Conservation (phyloP, 2,329 filamentous ascomycete genomes). For the Chaetomiaceae sp. region DNA sequence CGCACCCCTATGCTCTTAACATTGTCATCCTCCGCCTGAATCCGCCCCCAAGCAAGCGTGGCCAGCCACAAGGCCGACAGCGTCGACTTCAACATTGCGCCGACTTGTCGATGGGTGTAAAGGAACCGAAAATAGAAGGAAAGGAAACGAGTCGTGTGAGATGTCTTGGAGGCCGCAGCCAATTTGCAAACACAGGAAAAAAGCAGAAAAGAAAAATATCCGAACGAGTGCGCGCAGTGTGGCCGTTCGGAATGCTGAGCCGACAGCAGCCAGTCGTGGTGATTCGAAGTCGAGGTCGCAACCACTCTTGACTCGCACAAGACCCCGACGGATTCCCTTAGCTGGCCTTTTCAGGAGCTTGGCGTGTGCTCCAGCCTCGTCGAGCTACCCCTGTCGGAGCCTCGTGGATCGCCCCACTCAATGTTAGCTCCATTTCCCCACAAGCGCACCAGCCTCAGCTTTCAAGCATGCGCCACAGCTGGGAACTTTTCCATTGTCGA, state of each 20-base stretch:
- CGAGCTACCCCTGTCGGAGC: slow-evolving; percentile 20
- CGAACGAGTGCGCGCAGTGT: slow-evolving; percentile 16
- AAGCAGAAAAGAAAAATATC: slow-evolving; percentile 9
- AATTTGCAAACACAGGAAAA: slow-evolving; percentile 8
- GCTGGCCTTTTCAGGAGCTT: slow-evolving; percentile 19
- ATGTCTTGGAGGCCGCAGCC: neutral
- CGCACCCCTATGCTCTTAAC: slow-evolving; percentile 51
- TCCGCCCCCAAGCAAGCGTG: slow-evolving; percentile 46
- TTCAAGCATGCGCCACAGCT: slow-evolving; percentile 16
- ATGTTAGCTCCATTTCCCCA: neutral
- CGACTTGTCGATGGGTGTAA: slow-evolving; percentile 5
- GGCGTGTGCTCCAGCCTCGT: slow-evolving; percentile 5
- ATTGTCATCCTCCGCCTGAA: slow-evolving; percentile 43
- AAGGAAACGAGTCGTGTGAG: neutral
- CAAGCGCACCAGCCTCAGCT: slow-evolving; percentile 8
- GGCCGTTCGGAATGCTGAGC: slow-evolving; percentile 14
- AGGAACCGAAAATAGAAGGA: slow-evolving; percentile 6
- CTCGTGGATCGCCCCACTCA: neutral
- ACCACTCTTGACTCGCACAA: neutral
- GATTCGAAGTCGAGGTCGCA: slow-evolving; percentile 5
- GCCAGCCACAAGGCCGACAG: slow-evolving; percentile 47
- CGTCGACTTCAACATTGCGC: slow-evolving; percentile 42
- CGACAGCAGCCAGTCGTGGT: slow-evolving; percentile 14
- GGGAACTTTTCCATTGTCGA: slow-evolving; percentile 12
- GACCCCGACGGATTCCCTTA: slow-evolving; percentile 15